phyloP scores from a whole-genome alignment of 2,329 filamentous ascomycete species.

The Thelonectria discophora region DNA sequence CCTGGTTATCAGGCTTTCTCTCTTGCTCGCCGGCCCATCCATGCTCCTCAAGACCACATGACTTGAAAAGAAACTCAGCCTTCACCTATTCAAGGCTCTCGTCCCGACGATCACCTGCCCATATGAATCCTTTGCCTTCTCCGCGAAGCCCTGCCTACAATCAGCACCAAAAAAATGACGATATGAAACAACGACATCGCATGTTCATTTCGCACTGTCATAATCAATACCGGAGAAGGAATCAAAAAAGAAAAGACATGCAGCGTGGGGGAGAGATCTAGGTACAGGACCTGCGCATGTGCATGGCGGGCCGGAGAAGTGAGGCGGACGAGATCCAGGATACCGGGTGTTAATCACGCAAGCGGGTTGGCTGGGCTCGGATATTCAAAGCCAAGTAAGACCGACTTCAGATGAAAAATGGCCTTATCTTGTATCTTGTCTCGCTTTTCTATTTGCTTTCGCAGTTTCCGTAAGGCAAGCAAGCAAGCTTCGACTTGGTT shows the following conservation, averaged over 20 bases:
- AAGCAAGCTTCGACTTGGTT: neutral
- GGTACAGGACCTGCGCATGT: neutral
- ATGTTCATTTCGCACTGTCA: slow-evolving; percentile 10
- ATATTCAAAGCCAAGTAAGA: neutral
- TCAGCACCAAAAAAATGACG: slow-evolving; percentile 1
- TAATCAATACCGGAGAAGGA: neutral
- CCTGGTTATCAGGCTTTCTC: too few relatives aligned
- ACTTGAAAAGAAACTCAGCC: too few relatives aligned
- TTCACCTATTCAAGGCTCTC: too few relatives aligned
- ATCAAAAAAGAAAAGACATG: neutral
- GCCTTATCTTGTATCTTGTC: too few relatives aligned
- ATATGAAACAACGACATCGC: slow-evolving; percentile 3
- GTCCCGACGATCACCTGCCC: too few relatives aligned
- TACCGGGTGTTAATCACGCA: neutral
- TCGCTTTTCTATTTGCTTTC: too few relatives aligned
- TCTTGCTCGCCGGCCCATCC: too few relatives aligned
- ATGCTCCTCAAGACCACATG: too few relatives aligned
- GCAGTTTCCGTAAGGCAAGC: too few relatives aligned
- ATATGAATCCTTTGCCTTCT: too few relatives aligned
- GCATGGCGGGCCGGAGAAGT: neutral
- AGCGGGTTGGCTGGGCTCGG: neutral
- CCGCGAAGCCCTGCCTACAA: neutral
- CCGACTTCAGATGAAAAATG: neutral
- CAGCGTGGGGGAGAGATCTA: slow-evolving; percentile 9
- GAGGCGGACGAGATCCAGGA: slow-evolving; percentile 12